Percentiles rank a stretch among this genome's conserved stretches.
These are phyloP conservation scores for Malus asiatica DNA, from an alignment of 306 rosid species.

Conservation along the genomic window DNA sequence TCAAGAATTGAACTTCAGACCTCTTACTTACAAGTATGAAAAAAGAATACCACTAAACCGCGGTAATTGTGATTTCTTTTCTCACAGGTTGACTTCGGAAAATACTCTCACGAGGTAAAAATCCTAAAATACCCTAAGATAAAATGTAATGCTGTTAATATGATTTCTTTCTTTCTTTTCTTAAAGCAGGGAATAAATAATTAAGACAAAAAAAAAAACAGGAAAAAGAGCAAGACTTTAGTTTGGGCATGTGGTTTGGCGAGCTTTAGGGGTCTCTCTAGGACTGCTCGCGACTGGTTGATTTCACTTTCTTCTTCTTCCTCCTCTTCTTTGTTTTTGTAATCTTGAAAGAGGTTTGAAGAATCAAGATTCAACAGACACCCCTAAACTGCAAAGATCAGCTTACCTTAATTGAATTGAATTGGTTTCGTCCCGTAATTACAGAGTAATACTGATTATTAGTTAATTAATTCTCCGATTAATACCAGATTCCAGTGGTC, in stretches of 20 bases:
- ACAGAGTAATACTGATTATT: not conserved
- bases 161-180: too few relatives aligned
- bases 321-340: not conserved
- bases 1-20: fast-evolving
- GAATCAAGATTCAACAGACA: not conserved
- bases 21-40: too few relatives aligned
- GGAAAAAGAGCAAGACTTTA: not conserved
- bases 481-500: not conserved
- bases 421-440: not conserved
- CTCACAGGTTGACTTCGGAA: too few relatives aligned
- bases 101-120: too few relatives aligned
- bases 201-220: not conserved
- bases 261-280: not conserved
- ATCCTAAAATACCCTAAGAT: too few relatives aligned
- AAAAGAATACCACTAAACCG: too few relatives aligned
- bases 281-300: not conserved
- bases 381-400: not conserved
- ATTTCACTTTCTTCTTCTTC: not conserved
- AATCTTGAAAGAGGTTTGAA: not conserved
- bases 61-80: fast-evolving
- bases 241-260: not conserved
- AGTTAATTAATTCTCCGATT: not conserved
- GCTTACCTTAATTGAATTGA: not conserved
- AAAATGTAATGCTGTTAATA: too few relatives aligned
- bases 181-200: too few relatives aligned